Evolutionary conservation across 2,329 filamentous ascomycete genomes (phyloP), one percentile per base, ranked within the genome.

Genomic region (Ceratocystis eucalypticola): DNA sequence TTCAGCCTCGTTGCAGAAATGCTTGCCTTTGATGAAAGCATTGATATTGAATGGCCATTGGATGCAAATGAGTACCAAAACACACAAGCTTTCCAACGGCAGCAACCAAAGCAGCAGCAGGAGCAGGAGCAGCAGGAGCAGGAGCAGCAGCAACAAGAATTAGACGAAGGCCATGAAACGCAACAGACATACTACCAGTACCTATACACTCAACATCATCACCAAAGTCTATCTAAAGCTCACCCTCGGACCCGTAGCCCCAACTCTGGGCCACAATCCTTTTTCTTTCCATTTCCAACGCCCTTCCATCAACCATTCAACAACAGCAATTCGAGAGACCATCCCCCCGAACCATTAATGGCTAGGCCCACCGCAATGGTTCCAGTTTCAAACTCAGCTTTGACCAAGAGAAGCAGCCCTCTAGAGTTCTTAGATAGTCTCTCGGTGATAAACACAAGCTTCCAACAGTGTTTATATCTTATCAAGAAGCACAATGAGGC

Each of bases 401-500:
- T 22, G 5, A 6, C n/a, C 12, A 22, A 7, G n/a, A 22, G 55
- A 28, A 28, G 65, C 15, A 59, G 33, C 17, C 41, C 50, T 30
- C 7, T 50, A 20, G 62, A 65, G 8, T n/a, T 67, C 2, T 5
- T 59, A 20, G 50, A 41, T 2, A 61, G 57, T 46, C 25, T 66
- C 25, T 33, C 50, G 5, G 10, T 6, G 8, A 45, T 67, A 28
- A 65, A 53, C 28, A 59, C 65, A 68, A 68, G 20, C 50, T 67
- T 28, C 66, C 70, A 30, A 66, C 65, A 30, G 65, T 70, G 20
- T 67, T 69, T 50, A 67, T 68, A 30, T 30, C 50, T 33, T 44
- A 68, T 2, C 64, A 65, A 0, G 55, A 62, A 5, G 0, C 64
- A 45, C 68, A 70, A 28, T 63, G 69, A 7, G 57, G 62, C 50